phyloP scores from a whole-genome alignment of 2,329 filamentous ascomycete species.

The Nemania sp. region DNA sequence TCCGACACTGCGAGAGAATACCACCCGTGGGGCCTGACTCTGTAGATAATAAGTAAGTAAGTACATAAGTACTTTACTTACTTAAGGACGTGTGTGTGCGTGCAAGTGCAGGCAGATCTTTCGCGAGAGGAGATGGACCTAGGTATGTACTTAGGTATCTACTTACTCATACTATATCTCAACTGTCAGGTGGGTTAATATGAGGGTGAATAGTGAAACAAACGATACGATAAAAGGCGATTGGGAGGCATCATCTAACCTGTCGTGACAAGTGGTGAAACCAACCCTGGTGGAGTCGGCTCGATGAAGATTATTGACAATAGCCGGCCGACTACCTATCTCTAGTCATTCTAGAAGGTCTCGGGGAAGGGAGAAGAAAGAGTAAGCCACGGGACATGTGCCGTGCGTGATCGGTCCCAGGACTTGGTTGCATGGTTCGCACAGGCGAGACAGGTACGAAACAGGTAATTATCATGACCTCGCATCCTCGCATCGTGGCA shows the following conservation, averaged over 20 bases:
- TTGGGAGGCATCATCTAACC: not conserved
- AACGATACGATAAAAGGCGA: too few relatives aligned
- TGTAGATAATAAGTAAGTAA: not conserved
- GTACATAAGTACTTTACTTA: not conserved
- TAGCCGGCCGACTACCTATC: not conserved
- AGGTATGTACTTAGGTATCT: too few relatives aligned
- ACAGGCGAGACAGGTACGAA: too few relatives aligned
- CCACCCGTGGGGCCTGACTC: too few relatives aligned
- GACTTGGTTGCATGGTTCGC: conserved; percentile 14
- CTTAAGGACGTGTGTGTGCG: not conserved
- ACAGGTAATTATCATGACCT: conserved; percentile 17
- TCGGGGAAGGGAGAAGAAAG: not conserved
- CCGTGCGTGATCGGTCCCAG: not conserved
- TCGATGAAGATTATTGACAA: conserved; percentile 1
- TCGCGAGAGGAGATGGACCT: too few relatives aligned
- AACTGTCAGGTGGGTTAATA: too few relatives aligned
- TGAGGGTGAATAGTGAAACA: not conserved
- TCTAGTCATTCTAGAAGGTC: conserved; percentile 5
- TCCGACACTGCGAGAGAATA: too few relatives aligned
- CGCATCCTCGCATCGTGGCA: not conserved
- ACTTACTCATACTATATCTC: too few relatives aligned
- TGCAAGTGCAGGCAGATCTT: not conserved
- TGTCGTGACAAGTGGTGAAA: not conserved
- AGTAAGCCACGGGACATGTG: not conserved
- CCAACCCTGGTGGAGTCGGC: not conserved